Conservation (phyloP, 2,329 filamentous ascomycete species). For the Pestalotiopsis sp. region DNA sequence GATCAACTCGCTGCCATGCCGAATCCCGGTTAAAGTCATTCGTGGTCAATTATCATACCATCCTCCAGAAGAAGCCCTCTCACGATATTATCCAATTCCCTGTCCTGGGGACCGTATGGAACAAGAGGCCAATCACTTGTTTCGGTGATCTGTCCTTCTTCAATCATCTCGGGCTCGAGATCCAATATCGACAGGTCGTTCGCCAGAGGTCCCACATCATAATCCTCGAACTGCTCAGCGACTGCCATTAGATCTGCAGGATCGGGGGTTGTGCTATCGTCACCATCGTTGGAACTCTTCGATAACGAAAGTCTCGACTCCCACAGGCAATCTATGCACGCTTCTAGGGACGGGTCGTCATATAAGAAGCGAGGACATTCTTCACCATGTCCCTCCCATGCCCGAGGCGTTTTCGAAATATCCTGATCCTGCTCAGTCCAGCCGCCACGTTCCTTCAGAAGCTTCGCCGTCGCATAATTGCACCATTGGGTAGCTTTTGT, state of each 20-base stretch:
- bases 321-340: too few relatives aligned
- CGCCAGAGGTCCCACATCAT: neutral
- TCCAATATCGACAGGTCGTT: neutral
- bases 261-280: too few relatives aligned
- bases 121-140: neutral
- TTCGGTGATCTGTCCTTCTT: neutral
- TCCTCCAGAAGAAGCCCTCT: neutral
- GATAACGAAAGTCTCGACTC: too few relatives aligned
- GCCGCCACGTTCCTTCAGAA: too few relatives aligned
- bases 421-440: too few relatives aligned
- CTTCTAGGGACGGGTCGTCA: too few relatives aligned
- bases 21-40: neutral
- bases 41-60: neutral
- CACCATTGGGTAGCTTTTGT: too few relatives aligned
- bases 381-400: too few relatives aligned
- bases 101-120: neutral
- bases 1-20: neutral
- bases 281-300: too few relatives aligned
- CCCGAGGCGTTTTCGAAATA: too few relatives aligned
- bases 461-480: too few relatives aligned
- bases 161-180: neutral
- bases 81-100: neutral
- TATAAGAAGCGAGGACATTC: too few relatives aligned
- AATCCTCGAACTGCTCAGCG: neutral
- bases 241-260: neutral